Conservation (phyloP, 2,329 filamentous ascomycete genomes). For the Arachnopeziza araneosa region DNA sequence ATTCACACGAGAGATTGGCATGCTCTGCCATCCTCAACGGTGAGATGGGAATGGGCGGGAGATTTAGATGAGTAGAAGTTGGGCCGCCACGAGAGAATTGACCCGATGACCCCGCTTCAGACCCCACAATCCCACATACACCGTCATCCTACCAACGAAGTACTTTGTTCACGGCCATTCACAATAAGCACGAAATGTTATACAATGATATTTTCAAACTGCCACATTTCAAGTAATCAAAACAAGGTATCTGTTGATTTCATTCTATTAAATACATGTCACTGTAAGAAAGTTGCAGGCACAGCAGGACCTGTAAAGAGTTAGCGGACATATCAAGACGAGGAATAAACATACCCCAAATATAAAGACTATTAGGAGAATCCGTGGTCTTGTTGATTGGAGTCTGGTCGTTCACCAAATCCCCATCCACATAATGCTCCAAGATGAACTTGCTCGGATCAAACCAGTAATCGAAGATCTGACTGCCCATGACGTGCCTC, state of each 20-base stretch:
- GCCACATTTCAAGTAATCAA: background rate
- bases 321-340: conserved; percentile 4
- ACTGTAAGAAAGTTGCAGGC: conserved; percentile 18
- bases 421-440: conserved; percentile 67
- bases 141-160: background rate
- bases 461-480: conserved; percentile 66
- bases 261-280: background rate
- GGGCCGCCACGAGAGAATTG: too few species aligned
- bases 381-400: conserved; percentile 15
- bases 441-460: conserved; percentile 58
- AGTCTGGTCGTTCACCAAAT: conserved; percentile 48
- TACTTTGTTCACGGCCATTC: background rate
- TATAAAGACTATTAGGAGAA: conserved; percentile 18
- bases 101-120: too few species aligned
- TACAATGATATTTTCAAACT: too few species aligned
- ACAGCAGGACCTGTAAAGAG: conserved; percentile 17
- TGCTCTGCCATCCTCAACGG: too few species aligned
- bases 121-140: too few species aligned
- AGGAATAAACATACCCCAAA: conserved; percentile 25
- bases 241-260: background rate
- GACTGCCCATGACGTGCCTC: conserved; percentile 62
- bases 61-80: too few species aligned
- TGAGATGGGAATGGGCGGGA: too few species aligned
- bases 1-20: too few species aligned
- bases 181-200: too few species aligned